Conservation (phyloP, 202 grass and related monocot genomes). For the Panicum virgatum region DNA sequence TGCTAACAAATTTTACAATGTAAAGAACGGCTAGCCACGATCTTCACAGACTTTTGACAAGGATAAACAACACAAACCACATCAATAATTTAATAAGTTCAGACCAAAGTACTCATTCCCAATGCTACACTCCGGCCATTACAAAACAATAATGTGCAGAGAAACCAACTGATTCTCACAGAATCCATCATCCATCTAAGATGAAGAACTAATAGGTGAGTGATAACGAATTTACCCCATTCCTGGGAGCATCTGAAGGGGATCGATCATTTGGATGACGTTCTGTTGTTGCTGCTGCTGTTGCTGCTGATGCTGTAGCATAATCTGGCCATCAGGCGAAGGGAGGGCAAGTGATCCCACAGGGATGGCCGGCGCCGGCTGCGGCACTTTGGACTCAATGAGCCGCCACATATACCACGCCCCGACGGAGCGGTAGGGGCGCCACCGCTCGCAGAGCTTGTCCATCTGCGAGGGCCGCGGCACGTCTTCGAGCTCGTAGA, state of each 20-base stretch:
- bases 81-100: constrained; percentile 20
- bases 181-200: constrained; percentile 37
- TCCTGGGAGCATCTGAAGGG: constrained; percentile 68
- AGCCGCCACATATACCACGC: constrained; percentile 99
- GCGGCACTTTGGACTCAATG: constrained; percentile 63
- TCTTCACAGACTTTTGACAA: constrained; percentile 3
- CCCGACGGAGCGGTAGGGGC: constrained; percentile 86
- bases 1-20: constrained; percentile 27
- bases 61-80: constrained; percentile 30
- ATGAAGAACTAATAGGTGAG: constrained; percentile 23
- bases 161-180: background rate
- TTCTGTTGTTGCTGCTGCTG: constrained; percentile 42
- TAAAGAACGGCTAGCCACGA: background rate
- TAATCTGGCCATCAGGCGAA: constrained; percentile 3
- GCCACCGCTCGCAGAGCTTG: constrained; percentile 77
- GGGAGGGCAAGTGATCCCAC: constrained; percentile 5
- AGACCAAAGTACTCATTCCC: background rate
- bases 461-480: constrained; percentile 93
- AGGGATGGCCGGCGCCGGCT: constrained; percentile 21
- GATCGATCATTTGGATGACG: constrained; percentile 64
- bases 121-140: background rate
- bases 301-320: constrained; percentile 31
- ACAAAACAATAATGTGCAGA: background rate
- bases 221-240: constrained; percentile 52
- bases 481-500: constrained; percentile 73